Percentiles rank a stretch among this genome's conserved stretches.
Conservation (phyloP, 768 basidiomycete species). For the Kwoniella sp. region DNA sequence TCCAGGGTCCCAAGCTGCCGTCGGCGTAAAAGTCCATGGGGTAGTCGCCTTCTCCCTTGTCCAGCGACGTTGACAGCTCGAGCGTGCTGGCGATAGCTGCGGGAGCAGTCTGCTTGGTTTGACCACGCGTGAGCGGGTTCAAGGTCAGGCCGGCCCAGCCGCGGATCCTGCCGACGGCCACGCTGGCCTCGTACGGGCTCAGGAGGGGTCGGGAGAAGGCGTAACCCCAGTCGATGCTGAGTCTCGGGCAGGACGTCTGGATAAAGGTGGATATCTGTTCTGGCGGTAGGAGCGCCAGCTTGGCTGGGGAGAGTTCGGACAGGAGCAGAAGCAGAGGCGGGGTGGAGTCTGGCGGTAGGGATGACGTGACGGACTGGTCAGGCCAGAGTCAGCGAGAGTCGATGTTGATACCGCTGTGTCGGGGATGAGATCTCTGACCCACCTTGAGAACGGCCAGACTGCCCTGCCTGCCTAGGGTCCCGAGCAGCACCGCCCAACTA, state of each 20-base stretch:
- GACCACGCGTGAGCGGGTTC: constrained; percentile 3
- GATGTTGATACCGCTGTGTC: not conserved
- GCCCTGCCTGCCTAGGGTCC: constrained; percentile 91
- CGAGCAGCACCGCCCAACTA: constrained; percentile 86
- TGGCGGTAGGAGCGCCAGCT: constrained; percentile 70
- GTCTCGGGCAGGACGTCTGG: constrained; percentile 91
- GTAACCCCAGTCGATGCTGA: constrained; percentile 98
- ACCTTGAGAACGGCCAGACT: constrained; percentile 83
- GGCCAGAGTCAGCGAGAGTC: not conserved
- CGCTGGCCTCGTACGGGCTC: constrained; percentile 87
- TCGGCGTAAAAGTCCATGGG: constrained; percentile 90
- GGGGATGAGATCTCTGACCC: constrained; percentile 5
- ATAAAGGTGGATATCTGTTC: constrained; percentile 82
- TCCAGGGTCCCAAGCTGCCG: constrained; percentile 47
- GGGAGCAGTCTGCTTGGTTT: not conserved
- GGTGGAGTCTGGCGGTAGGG: constrained; percentile 21
- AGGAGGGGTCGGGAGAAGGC: constrained; percentile 84
- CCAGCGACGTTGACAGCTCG: not conserved
- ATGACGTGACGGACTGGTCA: constrained; percentile 29
- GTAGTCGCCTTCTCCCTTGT: constrained; percentile 57
- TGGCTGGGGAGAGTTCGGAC: constrained; percentile 94
- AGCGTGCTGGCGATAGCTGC: not conserved
- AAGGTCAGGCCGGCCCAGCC: constrained; percentile 59
- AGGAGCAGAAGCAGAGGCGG: constrained; percentile 72
- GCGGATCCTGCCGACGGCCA: constrained; percentile 65